Percentiles rank a stretch among this genome's conserved stretches.
Conservation (phyloP, 495 filamentous ascomycete species). For the Neurospora cerealis region DNA sequence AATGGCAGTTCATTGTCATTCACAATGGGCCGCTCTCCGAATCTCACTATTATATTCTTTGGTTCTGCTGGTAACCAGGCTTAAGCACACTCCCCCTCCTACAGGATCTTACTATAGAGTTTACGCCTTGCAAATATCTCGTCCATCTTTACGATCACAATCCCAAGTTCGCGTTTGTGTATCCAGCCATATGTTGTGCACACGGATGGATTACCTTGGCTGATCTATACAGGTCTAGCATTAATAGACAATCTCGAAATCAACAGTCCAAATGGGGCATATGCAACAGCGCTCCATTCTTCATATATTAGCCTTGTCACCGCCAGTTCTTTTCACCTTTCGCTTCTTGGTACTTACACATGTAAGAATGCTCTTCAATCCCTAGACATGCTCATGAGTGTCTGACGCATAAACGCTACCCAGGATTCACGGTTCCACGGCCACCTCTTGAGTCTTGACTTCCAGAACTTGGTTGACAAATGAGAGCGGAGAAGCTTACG, state of each 20-base stretch:
- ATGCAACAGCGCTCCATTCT: neutral
- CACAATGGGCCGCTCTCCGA: neutral
- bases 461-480: neutral
- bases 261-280: neutral
- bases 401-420: neutral
- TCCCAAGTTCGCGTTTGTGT: neutral
- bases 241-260: neutral
- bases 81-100: constrained; percentile 1
- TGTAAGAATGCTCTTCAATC: too few species aligned
- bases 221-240: neutral
- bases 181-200: neutral
- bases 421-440: neutral
- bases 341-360: neutral
- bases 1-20: neutral
- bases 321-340: neutral
- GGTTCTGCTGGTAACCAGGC: neutral
- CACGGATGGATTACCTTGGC: neutral
- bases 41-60: neutral
- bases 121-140: neutral
- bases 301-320: neutral
- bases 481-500: neutral
- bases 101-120: neutral
- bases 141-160: neutral
- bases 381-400: neutral
- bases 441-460: neutral